Percentiles rank a stretch among this genome's conserved stretches.
Conservation (phyloP, 495 filamentous ascomycete species). For the Penicillium longicatenatum region DNA sequence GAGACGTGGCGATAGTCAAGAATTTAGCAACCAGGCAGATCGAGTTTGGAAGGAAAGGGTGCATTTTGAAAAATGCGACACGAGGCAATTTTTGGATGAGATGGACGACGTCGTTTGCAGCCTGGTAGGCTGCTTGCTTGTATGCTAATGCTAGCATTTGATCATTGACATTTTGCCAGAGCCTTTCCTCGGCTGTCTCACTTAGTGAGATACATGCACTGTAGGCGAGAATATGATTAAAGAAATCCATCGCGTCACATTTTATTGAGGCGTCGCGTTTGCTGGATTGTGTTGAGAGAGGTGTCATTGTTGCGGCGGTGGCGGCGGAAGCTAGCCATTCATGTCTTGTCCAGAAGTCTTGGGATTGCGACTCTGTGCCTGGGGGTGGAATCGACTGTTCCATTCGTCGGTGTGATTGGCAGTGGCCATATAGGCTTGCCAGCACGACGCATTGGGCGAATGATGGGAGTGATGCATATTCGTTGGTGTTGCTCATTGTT, state of each 20-base stretch:
- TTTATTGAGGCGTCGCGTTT: background rate
- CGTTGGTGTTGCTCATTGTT: background rate
- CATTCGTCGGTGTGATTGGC: background rate
- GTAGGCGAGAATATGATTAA: constrained; percentile 1
- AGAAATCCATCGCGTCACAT: background rate
- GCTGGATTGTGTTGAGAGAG: background rate
- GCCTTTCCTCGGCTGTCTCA: background rate
- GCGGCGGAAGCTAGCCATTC: background rate
- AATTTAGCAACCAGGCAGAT: constrained; percentile 2
- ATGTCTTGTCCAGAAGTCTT: constrained; percentile 1
- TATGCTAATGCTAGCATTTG: background rate
- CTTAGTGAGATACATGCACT: background rate
- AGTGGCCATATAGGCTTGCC: background rate
- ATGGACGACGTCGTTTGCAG: background rate
- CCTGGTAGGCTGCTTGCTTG: constrained; percentile 1
- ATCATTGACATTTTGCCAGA: background rate
- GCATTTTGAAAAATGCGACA: constrained; percentile 1
- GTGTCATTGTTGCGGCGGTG: background rate
- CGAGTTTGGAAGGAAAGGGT: background rate
- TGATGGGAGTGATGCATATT: background rate
- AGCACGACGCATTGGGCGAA: background rate
- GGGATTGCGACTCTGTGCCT: background rate
- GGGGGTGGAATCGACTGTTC: background rate
- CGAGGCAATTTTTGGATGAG: background rate
- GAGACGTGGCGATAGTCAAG: background rate